Percentiles rank a stretch among this genome's conserved stretches.
Evolutionary conservation across 1,284 basidiomycete species (phyloP).

Genomic region (Cryptococcus maquisensis): DNA sequence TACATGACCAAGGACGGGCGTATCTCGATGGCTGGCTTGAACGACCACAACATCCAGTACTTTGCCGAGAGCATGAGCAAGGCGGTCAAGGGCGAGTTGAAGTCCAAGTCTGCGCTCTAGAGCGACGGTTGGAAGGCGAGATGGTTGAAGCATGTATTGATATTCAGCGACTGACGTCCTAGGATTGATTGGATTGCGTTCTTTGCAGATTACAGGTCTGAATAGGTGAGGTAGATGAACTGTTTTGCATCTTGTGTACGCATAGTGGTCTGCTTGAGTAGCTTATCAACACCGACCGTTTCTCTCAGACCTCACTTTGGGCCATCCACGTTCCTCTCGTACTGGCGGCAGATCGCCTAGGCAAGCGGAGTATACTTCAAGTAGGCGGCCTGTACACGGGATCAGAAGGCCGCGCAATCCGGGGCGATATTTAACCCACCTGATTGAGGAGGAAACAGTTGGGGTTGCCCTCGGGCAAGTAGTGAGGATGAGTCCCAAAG

Average conservation of each 20-base stretch:
- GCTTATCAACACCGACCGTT: background rate
- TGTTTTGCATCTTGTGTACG: background rate
- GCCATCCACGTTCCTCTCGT: too few species aligned
- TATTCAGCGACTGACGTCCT: background rate
- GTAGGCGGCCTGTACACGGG: background rate
- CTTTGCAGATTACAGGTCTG: too few species aligned
- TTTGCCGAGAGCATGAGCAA: constrained; percentile 80
- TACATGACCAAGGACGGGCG: constrained; percentile 70
- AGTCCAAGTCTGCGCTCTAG: constrained; percentile 31
- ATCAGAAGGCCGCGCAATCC: background rate
- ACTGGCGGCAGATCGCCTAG: background rate
- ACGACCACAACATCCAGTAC: constrained; percentile 76
- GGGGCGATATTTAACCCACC: background rate
- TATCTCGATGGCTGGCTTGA: constrained; percentile 95
- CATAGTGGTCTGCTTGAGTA: background rate
- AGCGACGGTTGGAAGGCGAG: background rate
- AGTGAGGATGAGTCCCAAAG: constrained; percentile 17
- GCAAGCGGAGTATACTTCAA: background rate
- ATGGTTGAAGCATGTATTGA: background rate
- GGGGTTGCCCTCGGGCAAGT: constrained; percentile 10
- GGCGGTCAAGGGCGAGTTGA: constrained; percentile 73
- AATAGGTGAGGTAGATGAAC: too few species aligned
- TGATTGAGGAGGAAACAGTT: background rate
- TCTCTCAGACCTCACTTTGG: too few species aligned
- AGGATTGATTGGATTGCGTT: too few species aligned